Base-by-base conservation (phyloP, 2,329 filamentous ascomycete genomes). In the Fusarium incarnatum region DNA sequence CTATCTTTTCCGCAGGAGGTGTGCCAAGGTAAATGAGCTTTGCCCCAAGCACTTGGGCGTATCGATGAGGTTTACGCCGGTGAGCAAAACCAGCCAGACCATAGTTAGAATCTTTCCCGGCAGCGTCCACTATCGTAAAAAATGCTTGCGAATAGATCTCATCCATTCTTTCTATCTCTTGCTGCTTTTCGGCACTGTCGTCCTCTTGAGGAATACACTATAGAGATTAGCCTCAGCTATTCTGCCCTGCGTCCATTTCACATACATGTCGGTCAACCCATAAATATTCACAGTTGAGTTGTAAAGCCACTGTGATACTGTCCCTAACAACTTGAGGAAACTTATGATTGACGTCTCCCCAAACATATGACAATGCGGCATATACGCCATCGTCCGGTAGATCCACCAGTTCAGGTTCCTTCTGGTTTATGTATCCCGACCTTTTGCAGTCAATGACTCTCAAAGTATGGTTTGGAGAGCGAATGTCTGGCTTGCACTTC, bases 401-500 rank as follows among this genome's bases (percentile, higher is more conserved):
- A 30, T 5, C 5, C 6, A 30, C 28, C 6, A 30, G 6, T 30
- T 13, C 6, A n/a, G n/a, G 28, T 32, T 32, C 4, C 1, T 32
- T 4, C 6, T 0, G 0, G 13, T 16, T 8, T 1, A 16, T 8
- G 30, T 15, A 5, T 9, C 9, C 4, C 5, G 1, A 2, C 0
- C 9, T 9, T 34, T 1, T 34, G 8, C 32, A 34, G 16, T 34
- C 32, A 2, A 34, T 34, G 32, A 34, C 30, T 16, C 5, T 1
- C 8, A 32, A 16, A 32, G 8, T 2, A 0, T 16, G 1, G 15
- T 1, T 5, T 32, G 15, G 3, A 32, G 30, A 32, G 15, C 0
- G 30, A 16, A 5, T 32, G 8, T 1, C 15, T 32, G 8, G 30
- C 15, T 9, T 2, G 8, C 30, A 32, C 4, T 8, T 2, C 15